Conservation (phyloP, 805 yeast species). For the Ogataea siamensis region DNA sequence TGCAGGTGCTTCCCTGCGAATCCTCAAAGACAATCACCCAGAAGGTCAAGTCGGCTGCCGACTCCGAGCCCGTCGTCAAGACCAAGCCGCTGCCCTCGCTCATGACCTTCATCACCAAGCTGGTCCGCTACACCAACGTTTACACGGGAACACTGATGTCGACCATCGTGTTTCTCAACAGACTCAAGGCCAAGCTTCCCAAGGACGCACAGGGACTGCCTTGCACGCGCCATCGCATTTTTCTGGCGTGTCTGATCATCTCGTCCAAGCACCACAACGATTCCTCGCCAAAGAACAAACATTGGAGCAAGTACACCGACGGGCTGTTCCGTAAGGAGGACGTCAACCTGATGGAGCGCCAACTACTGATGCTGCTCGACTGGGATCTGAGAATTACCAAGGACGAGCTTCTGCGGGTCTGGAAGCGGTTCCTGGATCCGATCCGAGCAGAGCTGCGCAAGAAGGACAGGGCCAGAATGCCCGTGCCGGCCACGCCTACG, state of each 20-base stretch:
- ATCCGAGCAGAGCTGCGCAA: constrained; percentile 40
- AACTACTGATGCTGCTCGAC: constrained; percentile 60
- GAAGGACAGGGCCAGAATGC: constrained; percentile 32
- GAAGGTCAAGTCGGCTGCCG: constrained; percentile 32
- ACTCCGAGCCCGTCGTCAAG: constrained; percentile 32
- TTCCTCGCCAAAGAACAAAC: constrained; percentile 71
- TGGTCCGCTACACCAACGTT: constrained; percentile 75
- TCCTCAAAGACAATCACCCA: constrained; percentile 37
- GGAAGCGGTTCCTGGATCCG: constrained; percentile 50
- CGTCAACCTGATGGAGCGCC: constrained; percentile 79
- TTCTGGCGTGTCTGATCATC: constrained; percentile 69
- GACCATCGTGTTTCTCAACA: constrained; percentile 64
- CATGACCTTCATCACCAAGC: constrained; percentile 68
- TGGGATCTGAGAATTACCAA: constrained; percentile 61
- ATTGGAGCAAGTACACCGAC: constrained; percentile 79
- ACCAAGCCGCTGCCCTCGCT: constrained; percentile 59
- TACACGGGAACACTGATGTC: constrained; percentile 76
- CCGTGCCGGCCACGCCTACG: constrained; percentile 11
- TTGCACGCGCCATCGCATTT: constrained; percentile 76
- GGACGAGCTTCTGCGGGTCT: constrained; percentile 41
- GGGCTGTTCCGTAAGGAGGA: constrained; percentile 67
- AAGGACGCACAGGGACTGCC: constrained; percentile 73
- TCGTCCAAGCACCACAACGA: constrained; percentile 77
- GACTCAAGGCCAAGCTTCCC: constrained; percentile 60
- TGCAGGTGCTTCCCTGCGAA: constrained; percentile 66